Conservation (phyloP, 2,329 filamentous ascomycete species). For the Aschersonia sp. region DNA sequence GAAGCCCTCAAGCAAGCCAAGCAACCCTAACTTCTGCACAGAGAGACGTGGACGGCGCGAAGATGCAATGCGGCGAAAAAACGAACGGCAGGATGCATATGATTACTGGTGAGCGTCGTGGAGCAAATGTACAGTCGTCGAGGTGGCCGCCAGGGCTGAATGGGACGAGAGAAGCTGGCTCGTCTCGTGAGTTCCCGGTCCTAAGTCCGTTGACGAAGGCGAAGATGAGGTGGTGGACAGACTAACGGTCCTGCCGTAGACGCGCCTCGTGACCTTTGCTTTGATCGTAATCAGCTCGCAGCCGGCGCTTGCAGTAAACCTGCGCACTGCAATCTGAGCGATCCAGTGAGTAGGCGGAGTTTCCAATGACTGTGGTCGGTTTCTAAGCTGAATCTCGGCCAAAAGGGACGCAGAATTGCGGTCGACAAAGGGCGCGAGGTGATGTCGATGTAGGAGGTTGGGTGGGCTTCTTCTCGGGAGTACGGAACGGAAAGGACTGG, state of each 20-base stretch:
- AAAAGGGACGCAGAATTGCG: too few species aligned
- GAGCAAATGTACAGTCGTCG: too few species aligned
- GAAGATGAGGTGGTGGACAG: not conserved
- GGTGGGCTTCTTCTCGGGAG: not conserved
- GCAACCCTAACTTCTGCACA: not conserved
- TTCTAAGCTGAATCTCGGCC: too few species aligned
- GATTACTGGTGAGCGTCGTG: not conserved
- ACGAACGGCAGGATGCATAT: not conserved
- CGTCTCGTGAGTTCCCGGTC: not conserved
- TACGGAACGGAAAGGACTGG: constrained; percentile 3
- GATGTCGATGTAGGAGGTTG: too few species aligned
- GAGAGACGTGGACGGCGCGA: not conserved
- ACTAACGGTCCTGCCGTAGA: not conserved
- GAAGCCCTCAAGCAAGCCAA: not conserved
- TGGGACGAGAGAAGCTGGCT: not conserved
- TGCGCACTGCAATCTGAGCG: not conserved
- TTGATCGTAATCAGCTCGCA: not conserved
- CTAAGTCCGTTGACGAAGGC: not conserved
- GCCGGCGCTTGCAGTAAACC: not conserved
- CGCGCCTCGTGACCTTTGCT: not conserved
- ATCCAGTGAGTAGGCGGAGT: too few species aligned
- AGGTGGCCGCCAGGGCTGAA: too few species aligned
- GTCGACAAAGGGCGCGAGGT: too few species aligned
- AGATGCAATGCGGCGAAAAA: not conserved
- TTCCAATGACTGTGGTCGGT: too few species aligned